Percentiles rank a stretch among this genome's conserved stretches.
Conservation (phyloP, 768 basidiomycete species). For the Sporobolomyces phaffii region DNA sequence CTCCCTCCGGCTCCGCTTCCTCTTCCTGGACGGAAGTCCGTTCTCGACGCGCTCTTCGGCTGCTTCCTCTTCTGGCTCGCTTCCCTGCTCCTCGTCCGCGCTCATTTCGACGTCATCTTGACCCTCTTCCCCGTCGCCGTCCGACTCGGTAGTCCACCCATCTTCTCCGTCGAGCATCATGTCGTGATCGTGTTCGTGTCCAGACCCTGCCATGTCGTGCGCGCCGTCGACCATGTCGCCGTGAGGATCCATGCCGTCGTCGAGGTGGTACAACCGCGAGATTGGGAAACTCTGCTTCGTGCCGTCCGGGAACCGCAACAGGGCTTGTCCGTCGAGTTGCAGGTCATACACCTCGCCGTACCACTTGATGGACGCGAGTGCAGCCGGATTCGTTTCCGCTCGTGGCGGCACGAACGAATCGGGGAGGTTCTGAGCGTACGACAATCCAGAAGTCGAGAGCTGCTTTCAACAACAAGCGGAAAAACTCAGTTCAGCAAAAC, state of each 20-base stretch:
- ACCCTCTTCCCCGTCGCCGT: not conserved
- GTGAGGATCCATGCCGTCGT: conserved; percentile 76
- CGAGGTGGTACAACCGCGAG: conserved; percentile 64
- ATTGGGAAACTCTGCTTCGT: conserved; percentile 55
- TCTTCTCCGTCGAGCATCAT: not conserved
- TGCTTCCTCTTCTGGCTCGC: not conserved
- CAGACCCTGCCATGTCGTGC: conserved; percentile 27
- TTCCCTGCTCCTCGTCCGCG: not conserved
- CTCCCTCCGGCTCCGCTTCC: conserved; percentile 12
- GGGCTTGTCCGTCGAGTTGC: conserved; percentile 53
- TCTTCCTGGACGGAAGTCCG: not conserved
- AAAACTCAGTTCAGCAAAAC: too few relatives aligned
- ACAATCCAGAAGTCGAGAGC: conserved; percentile 31
- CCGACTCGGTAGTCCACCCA: conserved; percentile 40
- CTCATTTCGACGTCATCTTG: not conserved
- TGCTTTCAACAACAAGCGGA: not conserved
- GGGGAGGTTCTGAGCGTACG: conserved; percentile 11
- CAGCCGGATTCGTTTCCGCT: not conserved
- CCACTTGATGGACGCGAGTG: conserved; percentile 55
- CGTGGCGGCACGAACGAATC: conserved; percentile 3
- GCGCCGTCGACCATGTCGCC: conserved; percentile 51
- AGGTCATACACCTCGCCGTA: conserved; percentile 70
- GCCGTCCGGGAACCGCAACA: conserved; percentile 51
- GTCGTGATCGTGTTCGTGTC: conserved; percentile 15
- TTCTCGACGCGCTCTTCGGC: conserved; percentile 3